phyloP scores from a whole-genome alignment of 345 rosid genomes.

The Arabis alpina region DNA sequence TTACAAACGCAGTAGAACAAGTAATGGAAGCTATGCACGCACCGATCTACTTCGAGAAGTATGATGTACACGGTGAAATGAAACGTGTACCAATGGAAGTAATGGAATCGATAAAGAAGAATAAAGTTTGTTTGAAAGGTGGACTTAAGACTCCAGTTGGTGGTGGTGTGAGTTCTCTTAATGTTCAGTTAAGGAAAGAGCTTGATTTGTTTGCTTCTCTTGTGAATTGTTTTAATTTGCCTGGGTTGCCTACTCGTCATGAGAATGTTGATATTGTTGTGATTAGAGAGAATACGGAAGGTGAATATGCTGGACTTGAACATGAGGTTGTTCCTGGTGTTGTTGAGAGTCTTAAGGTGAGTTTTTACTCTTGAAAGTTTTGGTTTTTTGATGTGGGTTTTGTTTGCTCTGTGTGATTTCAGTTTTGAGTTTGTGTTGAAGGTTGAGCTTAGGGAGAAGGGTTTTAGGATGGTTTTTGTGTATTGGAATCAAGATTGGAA shows the following conservation, averaged over 20 bases:
- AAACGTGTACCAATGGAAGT: slow-evolving; percentile 78
- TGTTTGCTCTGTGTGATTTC: too few species aligned
- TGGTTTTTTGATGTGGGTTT: neutral
- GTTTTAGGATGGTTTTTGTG: neutral
- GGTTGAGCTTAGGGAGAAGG: slow-evolving; percentile 3
- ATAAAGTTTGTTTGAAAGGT: slow-evolving; percentile 94
- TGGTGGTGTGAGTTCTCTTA: slow-evolving; percentile 92
- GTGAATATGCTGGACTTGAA: slow-evolving; percentile 91
- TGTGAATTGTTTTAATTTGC: slow-evolving; percentile 82
- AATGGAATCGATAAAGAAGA: slow-evolving; percentile 87
- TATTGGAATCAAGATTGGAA: too few species aligned
- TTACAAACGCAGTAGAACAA: slow-evolving; percentile 87
- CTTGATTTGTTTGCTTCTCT: slow-evolving; percentile 93
- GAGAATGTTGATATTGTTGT: slow-evolving; percentile 91
- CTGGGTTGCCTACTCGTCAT: slow-evolving; percentile 89
- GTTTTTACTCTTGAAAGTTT: neutral
- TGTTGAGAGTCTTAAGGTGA: slow-evolving; percentile 94
- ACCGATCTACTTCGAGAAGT: slow-evolving; percentile 88
- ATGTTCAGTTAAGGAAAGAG: slow-evolving; percentile 84
- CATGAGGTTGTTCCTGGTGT: slow-evolving; percentile 99
- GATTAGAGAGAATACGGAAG: slow-evolving; percentile 96
- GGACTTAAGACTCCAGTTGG: slow-evolving; percentile 94
- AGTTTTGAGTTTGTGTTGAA: too few species aligned
- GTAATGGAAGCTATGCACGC: slow-evolving; percentile 99
- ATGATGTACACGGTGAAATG: slow-evolving; percentile 94